phyloP scores from a whole-genome alignment of 768 basidiomycete genomes.

The Xerocomellus dryophilus region DNA sequence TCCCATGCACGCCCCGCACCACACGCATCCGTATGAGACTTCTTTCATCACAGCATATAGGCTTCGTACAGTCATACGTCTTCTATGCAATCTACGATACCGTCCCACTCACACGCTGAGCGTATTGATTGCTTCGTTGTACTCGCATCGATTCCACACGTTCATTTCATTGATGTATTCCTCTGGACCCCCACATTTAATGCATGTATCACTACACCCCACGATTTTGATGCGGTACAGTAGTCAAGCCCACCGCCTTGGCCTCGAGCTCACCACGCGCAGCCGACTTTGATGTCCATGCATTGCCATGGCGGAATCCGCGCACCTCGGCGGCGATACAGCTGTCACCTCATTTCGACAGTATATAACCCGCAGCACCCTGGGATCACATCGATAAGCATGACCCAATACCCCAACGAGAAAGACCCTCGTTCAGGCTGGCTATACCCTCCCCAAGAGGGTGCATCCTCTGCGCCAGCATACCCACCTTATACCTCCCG shows the following conservation, averaged over 20 bases:
- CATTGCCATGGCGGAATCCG: no score
- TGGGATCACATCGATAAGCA: not conserved
- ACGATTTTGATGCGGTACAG: not conserved
- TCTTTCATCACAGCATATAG: conserved; percentile 5
- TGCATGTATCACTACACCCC: conserved; percentile 12
- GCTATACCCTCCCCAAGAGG: conserved; percentile 7
- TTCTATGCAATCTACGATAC: conserved; percentile 21
- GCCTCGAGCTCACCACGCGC: conserved; percentile 3
- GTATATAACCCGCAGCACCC: not conserved
- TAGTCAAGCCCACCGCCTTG: conserved; percentile 3
- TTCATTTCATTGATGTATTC: conserved; percentile 19
- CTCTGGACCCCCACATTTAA: conserved; percentile 13
- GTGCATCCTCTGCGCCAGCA: not conserved
- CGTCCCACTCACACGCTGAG: conserved; percentile 1
- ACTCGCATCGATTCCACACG: conserved; percentile 5
- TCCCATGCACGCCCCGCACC: conserved; percentile 22
- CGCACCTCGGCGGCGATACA: not conserved
- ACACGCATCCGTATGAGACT: conserved; percentile 15
- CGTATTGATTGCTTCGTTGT: not conserved
- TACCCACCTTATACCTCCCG: conserved; percentile 2
- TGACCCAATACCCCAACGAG: conserved; percentile 26
- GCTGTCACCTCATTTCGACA: not conserved
- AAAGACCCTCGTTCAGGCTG: conserved; percentile 22
- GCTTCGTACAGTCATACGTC: not conserved
- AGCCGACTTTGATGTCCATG: no score